Conservation (phyloP, 345 rosid genomes). For the Ailanthus altissimus region DNA sequence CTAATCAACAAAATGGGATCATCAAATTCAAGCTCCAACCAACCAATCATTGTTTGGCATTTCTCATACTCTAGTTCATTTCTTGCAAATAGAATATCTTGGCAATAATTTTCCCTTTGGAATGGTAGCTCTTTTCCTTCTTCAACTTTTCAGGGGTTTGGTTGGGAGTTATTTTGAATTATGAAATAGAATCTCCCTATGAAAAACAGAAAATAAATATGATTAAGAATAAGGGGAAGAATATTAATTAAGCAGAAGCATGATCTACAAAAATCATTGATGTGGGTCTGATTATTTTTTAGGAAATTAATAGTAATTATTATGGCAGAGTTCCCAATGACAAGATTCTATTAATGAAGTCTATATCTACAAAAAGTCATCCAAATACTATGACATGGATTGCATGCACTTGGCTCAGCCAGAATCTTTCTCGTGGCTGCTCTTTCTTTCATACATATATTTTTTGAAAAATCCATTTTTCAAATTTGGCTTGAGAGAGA, state of each 20-base stretch:
- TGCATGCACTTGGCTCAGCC: slow-evolving; percentile 16
- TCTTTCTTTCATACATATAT: background rate
- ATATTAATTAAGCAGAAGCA: background rate
- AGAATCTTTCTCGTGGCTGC: background rate
- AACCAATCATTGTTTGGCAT: slow-evolving; percentile 35
- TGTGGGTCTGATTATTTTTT: background rate
- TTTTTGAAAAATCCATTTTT: background rate
- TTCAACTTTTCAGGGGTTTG: background rate
- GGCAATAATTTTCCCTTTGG: slow-evolving; percentile 26
- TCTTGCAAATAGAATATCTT: slow-evolving; percentile 24
- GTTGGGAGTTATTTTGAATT: background rate
- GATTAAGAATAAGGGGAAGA: background rate
- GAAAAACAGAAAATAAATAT: background rate
- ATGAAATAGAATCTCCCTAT: slow-evolving; percentile 37
- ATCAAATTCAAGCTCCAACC: slow-evolving; percentile 1
- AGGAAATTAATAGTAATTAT: background rate
- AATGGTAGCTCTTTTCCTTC: background rate
- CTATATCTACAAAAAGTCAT: slow-evolving; percentile 12
- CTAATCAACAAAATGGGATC: slow-evolving; percentile 30
- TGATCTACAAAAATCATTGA: slow-evolving; percentile 6
- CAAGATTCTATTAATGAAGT: slow-evolving; percentile 33
- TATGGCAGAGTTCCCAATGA: slow-evolving; percentile 21
- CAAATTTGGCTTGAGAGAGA: background rate
- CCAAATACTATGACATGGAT: slow-evolving; percentile 21
- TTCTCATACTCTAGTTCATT: slow-evolving; percentile 13